These are phyloP conservation scores for Cryphonectria parasitica DNA, from an alignment of 2,329 filamentous ascomycete species.

Conservation along the genomic window DNA sequence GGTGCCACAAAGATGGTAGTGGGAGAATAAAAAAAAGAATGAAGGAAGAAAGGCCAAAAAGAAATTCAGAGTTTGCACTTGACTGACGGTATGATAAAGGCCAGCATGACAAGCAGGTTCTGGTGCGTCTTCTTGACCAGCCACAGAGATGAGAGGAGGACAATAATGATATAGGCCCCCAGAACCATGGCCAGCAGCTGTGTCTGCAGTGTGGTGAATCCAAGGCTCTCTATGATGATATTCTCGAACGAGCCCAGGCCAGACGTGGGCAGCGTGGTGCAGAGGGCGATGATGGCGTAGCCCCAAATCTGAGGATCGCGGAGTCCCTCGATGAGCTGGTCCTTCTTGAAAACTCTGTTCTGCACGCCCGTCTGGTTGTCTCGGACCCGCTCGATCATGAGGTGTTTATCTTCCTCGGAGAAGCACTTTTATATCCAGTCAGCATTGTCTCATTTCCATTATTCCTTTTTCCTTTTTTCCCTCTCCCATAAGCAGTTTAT, in stretches of 20 bases:
- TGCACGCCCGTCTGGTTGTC: slow-evolving; percentile 65
- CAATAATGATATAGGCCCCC: slow-evolving; percentile 73
- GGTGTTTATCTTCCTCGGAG: slow-evolving; percentile 65
- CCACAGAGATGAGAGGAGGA: slow-evolving; percentile 68
- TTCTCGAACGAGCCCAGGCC: slow-evolving; percentile 75
- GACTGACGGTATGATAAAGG: slow-evolving; percentile 65
- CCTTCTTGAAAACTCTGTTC: slow-evolving; percentile 53
- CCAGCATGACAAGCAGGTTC: slow-evolving; percentile 68
- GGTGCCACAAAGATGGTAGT: background rate
- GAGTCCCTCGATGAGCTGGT: slow-evolving; percentile 56
- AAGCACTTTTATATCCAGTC: slow-evolving; percentile 54
- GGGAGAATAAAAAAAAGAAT: background rate
- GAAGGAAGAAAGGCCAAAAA: background rate
- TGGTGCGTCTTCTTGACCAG: slow-evolving; percentile 71
- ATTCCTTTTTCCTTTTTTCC: background rate
- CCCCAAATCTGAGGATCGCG: slow-evolving; percentile 69
- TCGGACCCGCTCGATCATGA: slow-evolving; percentile 64
- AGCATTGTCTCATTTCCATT: background rate
- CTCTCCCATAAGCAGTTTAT: background rate
- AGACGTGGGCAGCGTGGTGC: slow-evolving; percentile 73
- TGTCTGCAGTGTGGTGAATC: slow-evolving; percentile 68
- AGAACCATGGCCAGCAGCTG: slow-evolving; percentile 77
- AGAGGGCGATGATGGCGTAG: slow-evolving; percentile 68
- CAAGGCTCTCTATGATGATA: slow-evolving; percentile 72
- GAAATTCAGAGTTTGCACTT: slow-evolving; percentile 39